Conservation (phyloP, 2,329 filamentous ascomycete genomes). For the Fusarium buharicum region DNA sequence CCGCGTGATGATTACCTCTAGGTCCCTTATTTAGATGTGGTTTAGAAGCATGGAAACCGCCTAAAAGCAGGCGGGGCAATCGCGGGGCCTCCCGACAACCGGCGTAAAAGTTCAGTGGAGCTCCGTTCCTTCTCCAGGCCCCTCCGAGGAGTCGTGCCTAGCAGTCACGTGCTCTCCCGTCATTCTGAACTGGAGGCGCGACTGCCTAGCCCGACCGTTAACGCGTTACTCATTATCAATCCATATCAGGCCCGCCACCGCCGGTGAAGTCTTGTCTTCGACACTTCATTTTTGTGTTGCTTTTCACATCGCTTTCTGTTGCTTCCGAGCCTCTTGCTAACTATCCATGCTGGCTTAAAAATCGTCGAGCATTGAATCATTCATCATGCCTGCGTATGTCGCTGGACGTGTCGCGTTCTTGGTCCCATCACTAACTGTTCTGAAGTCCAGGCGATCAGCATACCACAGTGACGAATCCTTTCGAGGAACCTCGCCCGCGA, state of each 20-base stretch:
- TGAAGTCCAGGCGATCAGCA: constrained; percentile 75
- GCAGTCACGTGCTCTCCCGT: constrained; percentile 49
- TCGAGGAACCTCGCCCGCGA: constrained; percentile 74
- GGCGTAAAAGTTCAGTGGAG: constrained; percentile 5
- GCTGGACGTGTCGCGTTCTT: constrained; percentile 20
- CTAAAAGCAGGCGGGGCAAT: constrained; percentile 23
- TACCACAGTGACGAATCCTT: constrained; percentile 75
- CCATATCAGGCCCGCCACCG: constrained; percentile 17
- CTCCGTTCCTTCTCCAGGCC: background rate
- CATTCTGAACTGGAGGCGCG: constrained; percentile 34
- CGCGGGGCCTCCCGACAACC: constrained; percentile 23
- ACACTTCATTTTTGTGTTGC: background rate
- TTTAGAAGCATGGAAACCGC: background rate
- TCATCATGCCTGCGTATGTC: constrained; percentile 59
- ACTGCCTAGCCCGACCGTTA: constrained; percentile 35
- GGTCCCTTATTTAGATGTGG: background rate
- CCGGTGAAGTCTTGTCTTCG: constrained; percentile 15
- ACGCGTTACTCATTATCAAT: constrained; percentile 39
- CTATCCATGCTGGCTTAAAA: constrained; percentile 43
- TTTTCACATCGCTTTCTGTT: background rate
- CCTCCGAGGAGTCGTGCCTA: background rate
- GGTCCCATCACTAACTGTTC: constrained; percentile 30
- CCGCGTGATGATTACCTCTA: constrained; percentile 1
- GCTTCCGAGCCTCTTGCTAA: constrained; percentile 5
- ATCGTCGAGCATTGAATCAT: constrained; percentile 13